These are phyloP conservation scores for Cytospora leucostoma DNA, from an alignment of 2,329 filamentous ascomycete species.

Conservation along the genomic window DNA sequence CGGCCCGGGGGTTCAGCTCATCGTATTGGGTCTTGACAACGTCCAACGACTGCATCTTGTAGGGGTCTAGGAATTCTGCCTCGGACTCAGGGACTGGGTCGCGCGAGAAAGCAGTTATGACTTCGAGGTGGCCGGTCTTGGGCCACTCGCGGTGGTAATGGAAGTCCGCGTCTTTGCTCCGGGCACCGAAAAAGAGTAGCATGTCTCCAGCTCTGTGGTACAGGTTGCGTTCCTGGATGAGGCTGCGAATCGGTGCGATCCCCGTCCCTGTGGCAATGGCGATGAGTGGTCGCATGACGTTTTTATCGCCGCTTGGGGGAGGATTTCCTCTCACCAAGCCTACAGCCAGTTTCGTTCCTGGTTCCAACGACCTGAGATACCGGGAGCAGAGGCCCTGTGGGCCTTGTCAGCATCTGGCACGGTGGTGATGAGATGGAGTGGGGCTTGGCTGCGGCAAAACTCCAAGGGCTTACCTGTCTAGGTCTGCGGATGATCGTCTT, in stretches of 20 bases:
- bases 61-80: conserved; percentile 16
- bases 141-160: conserved; percentile 81
- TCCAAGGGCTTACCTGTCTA: conserved; percentile 53
- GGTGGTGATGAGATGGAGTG: background rate
- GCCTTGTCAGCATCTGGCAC: background rate
- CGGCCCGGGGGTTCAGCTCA: conserved; percentile 1
- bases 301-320: conserved; percentile 44
- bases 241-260: conserved; percentile 77
- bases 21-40: conserved; percentile 28
- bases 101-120: conserved; percentile 52
- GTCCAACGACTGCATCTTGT: conserved; percentile 6
- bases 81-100: conserved; percentile 37
- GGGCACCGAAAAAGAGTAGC: conserved; percentile 81
- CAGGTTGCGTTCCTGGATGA: conserved; percentile 71
- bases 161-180: conserved; percentile 73
- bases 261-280: conserved; percentile 86
- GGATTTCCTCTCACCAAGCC: conserved; percentile 55
- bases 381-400: conserved; percentile 77
- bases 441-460: background rate
- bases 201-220: conserved; percentile 37
- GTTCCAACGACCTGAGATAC: conserved; percentile 69
- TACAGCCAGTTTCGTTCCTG: conserved; percentile 61
- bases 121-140: conserved; percentile 32
- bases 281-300: conserved; percentile 60
- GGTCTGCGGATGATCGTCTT: conserved; percentile 82